Base-by-base conservation (phyloP, 192 early-diverging fungal species). In the Jimgerdemannia flammicorona region DNA sequence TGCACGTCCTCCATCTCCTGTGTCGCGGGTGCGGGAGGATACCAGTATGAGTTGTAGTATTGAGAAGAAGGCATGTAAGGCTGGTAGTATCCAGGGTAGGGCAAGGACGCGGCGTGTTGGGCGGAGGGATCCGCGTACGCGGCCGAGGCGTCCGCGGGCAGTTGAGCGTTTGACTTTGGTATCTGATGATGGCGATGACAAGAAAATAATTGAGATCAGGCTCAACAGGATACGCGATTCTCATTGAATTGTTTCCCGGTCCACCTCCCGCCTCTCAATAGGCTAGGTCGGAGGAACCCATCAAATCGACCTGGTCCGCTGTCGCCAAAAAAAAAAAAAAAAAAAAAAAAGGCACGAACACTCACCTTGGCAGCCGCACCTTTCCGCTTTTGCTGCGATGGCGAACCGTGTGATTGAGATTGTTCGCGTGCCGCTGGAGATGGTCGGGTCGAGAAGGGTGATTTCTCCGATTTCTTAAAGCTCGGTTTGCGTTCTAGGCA, bases 381-480 rank as follows among this genome's bases (percentile, higher is more conserved):
- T 14, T 59, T 59, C 49, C 14, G 49, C 49, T 59, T 59, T 14
- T 59, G 49, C 49, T 59, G 49, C 49, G 49, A 6, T 59, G 49
- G 49, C 49, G 49, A 59, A 59, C 49, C 49, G 49, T 59, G 49
- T 0, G 49, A 6, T 59, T 59, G 49, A 6, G 49, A 14, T 59
- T 59, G 49, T 14, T 59, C 49, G 49, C 49, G 49, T 14, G 49
- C 49, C 2, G 49, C 49, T 59, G 49, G 49, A 6, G 14, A 59
- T 6, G 49, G 49, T 59, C 49, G 49, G 49, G 6, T 59, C 14
- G 49, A 59, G 39, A 81, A 78, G 3, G 44, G 66, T 18, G 72
- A 70, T 63, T 78, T 81, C 59, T 81, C 80, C 3, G 77, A 73
- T 64, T 81, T 81, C 72, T 69, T 81, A 54, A 81, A 81, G 68